Evolutionary conservation across 2,329 filamentous ascomycete species (phyloP), one percentile per base, ranked within the genome.

Genomic region (Fusarium zealandicum): DNA sequence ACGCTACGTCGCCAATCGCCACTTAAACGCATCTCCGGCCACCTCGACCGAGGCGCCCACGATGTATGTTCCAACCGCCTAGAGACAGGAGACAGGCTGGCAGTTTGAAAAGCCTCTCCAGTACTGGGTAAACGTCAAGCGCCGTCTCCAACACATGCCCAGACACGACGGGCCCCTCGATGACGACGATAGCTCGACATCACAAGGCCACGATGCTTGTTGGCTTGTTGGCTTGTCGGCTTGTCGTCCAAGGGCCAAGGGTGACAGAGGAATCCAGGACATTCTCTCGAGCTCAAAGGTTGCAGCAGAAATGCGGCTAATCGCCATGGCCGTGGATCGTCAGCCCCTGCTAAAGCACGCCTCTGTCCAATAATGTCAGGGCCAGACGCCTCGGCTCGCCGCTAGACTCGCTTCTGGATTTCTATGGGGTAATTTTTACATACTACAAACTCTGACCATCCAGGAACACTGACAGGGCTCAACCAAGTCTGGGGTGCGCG

Each of bases 371-470:
- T 63, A 11, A 18, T 1, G 3, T 10, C 18, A 28, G 6, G 17
- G 20, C n/a, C 27, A 25, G 37, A 20, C 40, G 54, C 11, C 49
- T 30, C 16, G 25, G 28, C 28, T 14, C 27, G 11, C 7, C 54
- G 51, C 60, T 61, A 61, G 45, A 20, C 41, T 48, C 50, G 50
- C 40, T 54, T 51, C 31, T 33, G 22, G 43, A 31, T 68, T 68
- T 68, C 62, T 54, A 68, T 68, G 66, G 66, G 66, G 66, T 68
- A 68, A 68, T 40, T 50, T 43, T 68, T 68, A 68, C 66, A 67
- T 68, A 68, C 54, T 45, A 62, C 44, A 68, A 68, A 68, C 65
- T 65, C 57, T 45, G 41, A 47, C n/a, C n/a, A 59, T 58, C 62
- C 66, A 68, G 65, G 65, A 67, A 67, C 65, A 8, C 27, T 16